Base-by-base conservation (phyloP, 495 filamentous ascomycete genomes). In the Penicillium manginii region DNA sequence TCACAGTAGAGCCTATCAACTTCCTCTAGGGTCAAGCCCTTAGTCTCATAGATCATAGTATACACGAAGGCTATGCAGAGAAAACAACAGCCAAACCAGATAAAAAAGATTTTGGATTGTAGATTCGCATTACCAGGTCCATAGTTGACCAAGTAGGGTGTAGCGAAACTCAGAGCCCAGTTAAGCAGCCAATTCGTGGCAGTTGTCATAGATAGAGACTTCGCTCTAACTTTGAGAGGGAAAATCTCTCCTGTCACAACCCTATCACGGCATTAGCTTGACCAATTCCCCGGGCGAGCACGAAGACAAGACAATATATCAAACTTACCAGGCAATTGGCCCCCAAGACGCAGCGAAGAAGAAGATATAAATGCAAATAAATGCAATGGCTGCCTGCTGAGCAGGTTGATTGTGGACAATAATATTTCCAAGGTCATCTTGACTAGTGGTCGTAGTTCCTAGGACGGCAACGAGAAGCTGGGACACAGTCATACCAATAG, bases 31-130 rank as follows among this genome's bases (percentile, higher is more conserved):
- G 83, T 83, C 9, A 90, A 78, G 10, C 90, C 90, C 80, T 93
- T 92, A 57, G 90, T 93, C 74, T 93, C 91, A 68, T 91, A 91
- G 71, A 94, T 87, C 71, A 88, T 80, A 57, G 65, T 63, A 66
- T 85, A 92, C 1, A 91, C 88, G 63, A 91, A 92, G 9, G 83
- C 67, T 54, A 85, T 82, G 56, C 85, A 86, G 60, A 91, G 60
- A 61, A 88, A 84, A 72, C 89, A 92, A 68, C 79, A 85, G 3
- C 78, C 81, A 57, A 84, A 85, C 89, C 89, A 92, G 67, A 91
- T 83, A 73, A 89, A 91, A 79, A 91, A 91, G 42, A 92, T 85
- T 62, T 88, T 89, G 54, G 83, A 84, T 60, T 86, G 81, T 8
- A 29, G 6, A 0, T 23, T 85, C 84, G 0, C 77, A 77, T 9